These are phyloP conservation scores for Rosa chinensis DNA, from an alignment of 306 rosid genomes.

Conservation along the genomic window DNA sequence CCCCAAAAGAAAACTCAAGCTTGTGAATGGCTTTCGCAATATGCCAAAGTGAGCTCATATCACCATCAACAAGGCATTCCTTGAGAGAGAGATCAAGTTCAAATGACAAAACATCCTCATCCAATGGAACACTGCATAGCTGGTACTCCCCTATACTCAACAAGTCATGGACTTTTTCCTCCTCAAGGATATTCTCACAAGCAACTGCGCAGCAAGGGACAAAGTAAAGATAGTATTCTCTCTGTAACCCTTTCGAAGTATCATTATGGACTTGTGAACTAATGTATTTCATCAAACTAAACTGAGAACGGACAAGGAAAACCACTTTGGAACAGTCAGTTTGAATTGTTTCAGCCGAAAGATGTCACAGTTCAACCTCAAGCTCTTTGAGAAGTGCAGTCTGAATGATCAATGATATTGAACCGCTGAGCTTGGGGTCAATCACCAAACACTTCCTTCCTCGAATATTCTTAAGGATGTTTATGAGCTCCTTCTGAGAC, in stretches of 20 bases:
- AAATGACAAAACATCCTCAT: conserved; percentile 88
- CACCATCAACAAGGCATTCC: conserved; percentile 90
- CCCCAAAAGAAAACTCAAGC: conserved; percentile 94
- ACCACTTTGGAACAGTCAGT: conserved; percentile 77
- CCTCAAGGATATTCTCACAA: conserved; percentile 95
- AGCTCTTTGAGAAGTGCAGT: conserved; percentile 80
- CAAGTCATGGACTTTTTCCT: conserved; percentile 75
- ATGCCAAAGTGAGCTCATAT: conserved; percentile 92
- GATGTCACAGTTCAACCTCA: conserved; percentile 84
- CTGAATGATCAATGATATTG: conserved; percentile 76
- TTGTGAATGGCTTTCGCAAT: conserved; percentile 91
- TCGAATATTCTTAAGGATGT: conserved; percentile 74
- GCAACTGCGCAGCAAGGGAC: conserved; percentile 83
- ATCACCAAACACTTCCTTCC: conserved; percentile 90
- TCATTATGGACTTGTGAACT: conserved; percentile 74
- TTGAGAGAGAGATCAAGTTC: conserved; percentile 77
- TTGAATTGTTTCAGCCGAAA: conserved; percentile 80
- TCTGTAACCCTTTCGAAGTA: conserved; percentile 66
- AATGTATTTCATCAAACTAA: conserved; percentile 64
- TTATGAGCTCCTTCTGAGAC: conserved; percentile 78
- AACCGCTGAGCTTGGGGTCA: conserved; percentile 91
- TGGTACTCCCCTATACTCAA: conserved; percentile 82
- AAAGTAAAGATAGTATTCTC: conserved; percentile 81
- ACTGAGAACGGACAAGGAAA: conserved; percentile 80
- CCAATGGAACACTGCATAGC: conserved; percentile 69